These are phyloP conservation scores for Ilyonectria mors-panacis DNA, from an alignment of 2,329 filamentous ascomycete species.

Conservation along the genomic window DNA sequence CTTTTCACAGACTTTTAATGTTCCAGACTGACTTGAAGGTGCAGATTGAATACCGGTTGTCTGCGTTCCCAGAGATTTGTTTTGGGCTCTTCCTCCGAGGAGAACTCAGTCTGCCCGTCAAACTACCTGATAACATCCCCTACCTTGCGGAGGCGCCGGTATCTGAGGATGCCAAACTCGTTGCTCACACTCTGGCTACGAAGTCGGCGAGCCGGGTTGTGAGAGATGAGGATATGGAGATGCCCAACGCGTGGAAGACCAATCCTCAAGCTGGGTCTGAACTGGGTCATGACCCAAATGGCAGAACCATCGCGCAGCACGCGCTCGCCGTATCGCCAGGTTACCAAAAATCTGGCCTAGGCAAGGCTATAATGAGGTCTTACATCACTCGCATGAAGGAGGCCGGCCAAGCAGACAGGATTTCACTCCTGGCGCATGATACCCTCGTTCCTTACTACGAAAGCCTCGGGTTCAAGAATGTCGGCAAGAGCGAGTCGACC, in stretches of 20 bases:
- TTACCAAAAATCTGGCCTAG: constrained; percentile 45
- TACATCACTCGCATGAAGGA: constrained; percentile 44
- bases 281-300: constrained; percentile 44
- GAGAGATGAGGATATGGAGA: constrained; percentile 48
- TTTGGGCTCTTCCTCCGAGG: constrained; percentile 43
- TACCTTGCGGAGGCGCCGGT: constrained; percentile 14
- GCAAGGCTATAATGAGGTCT: constrained; percentile 43
- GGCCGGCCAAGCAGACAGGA: constrained; percentile 38
- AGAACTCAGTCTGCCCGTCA: constrained; percentile 8
- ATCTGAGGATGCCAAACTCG: constrained; percentile 33
- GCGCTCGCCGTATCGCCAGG: constrained; percentile 47
- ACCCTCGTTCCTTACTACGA: constrained; percentile 50
- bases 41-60: constrained; percentile 51
- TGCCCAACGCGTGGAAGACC: constrained; percentile 45
- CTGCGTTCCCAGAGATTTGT: constrained; percentile 47
- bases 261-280: constrained; percentile 27
- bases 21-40: constrained; percentile 1
- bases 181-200: constrained; percentile 50
- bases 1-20: not conserved
- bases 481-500: constrained; percentile 49
- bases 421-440: constrained; percentile 51
- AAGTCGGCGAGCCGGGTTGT: constrained; percentile 40
- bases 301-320: constrained; percentile 49
- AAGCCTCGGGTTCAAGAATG: constrained; percentile 49
- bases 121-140: constrained; percentile 30